These are phyloP conservation scores for Thalassiosira livingstoniorum DNA, from an alignment of 352 stramenopile species.

Conservation along the genomic window DNA sequence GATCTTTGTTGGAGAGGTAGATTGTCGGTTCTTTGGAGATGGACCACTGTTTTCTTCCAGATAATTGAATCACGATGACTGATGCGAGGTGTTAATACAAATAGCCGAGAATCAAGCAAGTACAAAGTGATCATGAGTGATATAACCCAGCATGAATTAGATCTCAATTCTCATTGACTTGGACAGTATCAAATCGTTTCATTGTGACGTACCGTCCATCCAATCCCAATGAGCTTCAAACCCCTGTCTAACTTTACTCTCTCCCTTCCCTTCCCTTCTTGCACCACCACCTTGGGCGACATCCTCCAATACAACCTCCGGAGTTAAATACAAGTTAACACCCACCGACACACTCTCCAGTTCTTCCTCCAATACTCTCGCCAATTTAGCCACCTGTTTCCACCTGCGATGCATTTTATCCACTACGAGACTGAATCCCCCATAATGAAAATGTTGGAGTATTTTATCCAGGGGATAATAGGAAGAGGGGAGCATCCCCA, in stretches of 20 bases:
- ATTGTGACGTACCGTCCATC: conserved; percentile 51
- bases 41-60: conserved; percentile 42
- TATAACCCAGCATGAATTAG: too few species aligned
- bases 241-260: conserved; percentile 1
- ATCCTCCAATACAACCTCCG: conserved; percentile 22
- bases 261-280: not conserved
- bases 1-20: conserved; percentile 49
- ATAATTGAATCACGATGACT: conserved; percentile 53
- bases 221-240: conserved; percentile 54
- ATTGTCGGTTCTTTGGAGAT: conserved; percentile 31
- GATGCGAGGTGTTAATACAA: too few species aligned
- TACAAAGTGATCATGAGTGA: too few species aligned
- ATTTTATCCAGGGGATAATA: conserved; percentile 35
- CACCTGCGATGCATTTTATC: conserved; percentile 35
- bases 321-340: conserved; percentile 51
- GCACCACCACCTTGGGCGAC: not conserved
- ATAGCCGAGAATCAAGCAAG: too few species aligned
- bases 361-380: conserved; percentile 27
- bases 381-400: conserved; percentile 1
- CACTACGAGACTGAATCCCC: conserved; percentile 49
- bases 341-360: conserved; percentile 17
- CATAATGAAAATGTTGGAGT: conserved; percentile 37
- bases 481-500: conserved; percentile 33
- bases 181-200: too few species aligned
- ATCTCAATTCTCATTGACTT: too few species aligned